Evolutionary conservation across 2,329 filamentous ascomycete species (phyloP), one percentile per base, ranked within the genome.

Genomic region (Pseudopithomyces maydicus): DNA sequence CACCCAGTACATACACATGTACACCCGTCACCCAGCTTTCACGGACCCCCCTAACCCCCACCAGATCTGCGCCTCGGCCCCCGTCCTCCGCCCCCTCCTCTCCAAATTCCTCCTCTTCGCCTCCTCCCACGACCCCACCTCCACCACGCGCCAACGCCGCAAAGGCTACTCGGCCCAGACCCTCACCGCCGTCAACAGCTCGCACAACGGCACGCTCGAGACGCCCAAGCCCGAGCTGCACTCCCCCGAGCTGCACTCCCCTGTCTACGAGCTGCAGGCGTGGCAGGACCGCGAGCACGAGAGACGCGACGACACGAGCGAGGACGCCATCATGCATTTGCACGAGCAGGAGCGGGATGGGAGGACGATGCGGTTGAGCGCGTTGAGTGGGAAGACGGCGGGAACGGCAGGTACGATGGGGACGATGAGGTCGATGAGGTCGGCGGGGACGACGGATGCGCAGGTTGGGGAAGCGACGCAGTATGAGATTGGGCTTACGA

Each of bases 81-180:
- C 70, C n/a, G 67, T 70, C 7, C 62, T 73, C n/a, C 66, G 61
- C n/a, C 68, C 71, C 0, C 57, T 72, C 6, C 63, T 73, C 8
- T 57, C 64, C 1, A 70, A 66, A 19, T 63, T 73, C 26, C 65
- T 67, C n/a, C 68, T 66, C 33, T 62, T 55, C 46, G 47, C 68
- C 6, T 69, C 68, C n/a, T 11, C 15, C 38, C 17, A 10, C n/a
- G 14, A 10, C 38, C 17, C 8, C 15, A 41, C 14, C 4, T 20
- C 17, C 38, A 11, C 38, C n/a, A 41, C 5, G 6, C 15, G 38
- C 17, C 12, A 38, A 4, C 35, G 35, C n/a, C 12, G 12, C 5
- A 38, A 38, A 17, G 35, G 35, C 12, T 38, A 38, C n/a, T 38
- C n/a, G 5, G 38, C 35, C 3, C 35, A 38, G n/a, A 38, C 35